Base-by-base conservation (phyloP, 768 basidiomycete species). In the Hericium rajendrae region DNA sequence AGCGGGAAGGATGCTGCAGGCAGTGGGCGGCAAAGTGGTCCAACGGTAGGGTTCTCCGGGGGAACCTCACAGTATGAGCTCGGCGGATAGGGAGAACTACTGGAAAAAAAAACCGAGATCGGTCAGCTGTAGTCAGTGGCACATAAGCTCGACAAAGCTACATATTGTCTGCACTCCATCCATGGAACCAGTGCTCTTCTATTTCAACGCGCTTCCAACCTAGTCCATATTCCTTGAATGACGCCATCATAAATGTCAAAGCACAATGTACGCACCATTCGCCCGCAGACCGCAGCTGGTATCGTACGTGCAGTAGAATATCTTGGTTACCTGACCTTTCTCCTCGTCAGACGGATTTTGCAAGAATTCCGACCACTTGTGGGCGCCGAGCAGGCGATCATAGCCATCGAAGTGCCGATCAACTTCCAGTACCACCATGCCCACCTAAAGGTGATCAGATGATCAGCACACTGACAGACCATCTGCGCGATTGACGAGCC, bases 121-220 rank as follows among this genome's bases (percentile, higher is more conserved):
- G 15, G 9, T 32, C 9, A 32, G 32, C 32, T 32, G 1, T 6
- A 32, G 32, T 32, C 0, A 8, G 6, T 32, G 32, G 32, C 6
- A 8, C 9, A 32, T 32, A 32, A 6, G 6, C 6, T 32, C 9
- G 9, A 32, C 9, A 10, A 6, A 8, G 6, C 41, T 13, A 71
- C 77, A 46, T 58, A 43, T 71, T 68, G 41, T 69, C 68, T 0
- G 48, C 67, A 13, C n/a, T 59, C 68, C 67, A 69, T 8, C 66
- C 67, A 1, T 60, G 59, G 66, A 78, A 78, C 76, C 76, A 79
- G 5, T 59, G 48, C 12, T 78, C 76, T 18, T 72, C 61, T 1
- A 79, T 68, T 38, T 73, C 67, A 18, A 78, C 69, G 10, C 75
- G 71, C 62, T 78, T 80, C 77, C 77, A 79, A 6, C 77, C 77